These are phyloP conservation scores for Vaucheria bursata DNA, from an alignment of 352 stramenopile genomes.

Conservation along the genomic window DNA sequence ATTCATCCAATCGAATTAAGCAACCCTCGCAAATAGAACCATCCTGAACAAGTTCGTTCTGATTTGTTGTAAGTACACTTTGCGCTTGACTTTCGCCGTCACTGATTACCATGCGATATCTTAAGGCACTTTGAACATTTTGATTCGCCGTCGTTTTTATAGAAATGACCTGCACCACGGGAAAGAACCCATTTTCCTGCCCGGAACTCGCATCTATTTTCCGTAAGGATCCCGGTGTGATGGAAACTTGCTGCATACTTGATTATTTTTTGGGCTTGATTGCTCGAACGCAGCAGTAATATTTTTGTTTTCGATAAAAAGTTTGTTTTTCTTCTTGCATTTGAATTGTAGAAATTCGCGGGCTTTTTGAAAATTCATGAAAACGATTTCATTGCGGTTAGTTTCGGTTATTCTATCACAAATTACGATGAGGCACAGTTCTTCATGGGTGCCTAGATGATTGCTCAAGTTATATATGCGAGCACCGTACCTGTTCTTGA, in stretches of 20 bases:
- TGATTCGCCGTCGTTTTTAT: conserved; percentile 42
- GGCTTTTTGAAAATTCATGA: no score
- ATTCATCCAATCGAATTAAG: conserved; percentile 43
- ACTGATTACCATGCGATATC: conserved; percentile 42
- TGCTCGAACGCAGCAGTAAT: no score
- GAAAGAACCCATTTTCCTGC: conserved; percentile 11
- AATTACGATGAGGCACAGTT: no score
- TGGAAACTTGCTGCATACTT: not conserved
- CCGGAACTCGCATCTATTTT: not conserved
- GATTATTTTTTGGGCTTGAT: no score
- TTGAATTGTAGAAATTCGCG: no score
- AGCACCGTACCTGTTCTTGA: no score
- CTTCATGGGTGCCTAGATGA: no score
- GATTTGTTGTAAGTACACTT: conserved; percentile 49
- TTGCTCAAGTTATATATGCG: no score
- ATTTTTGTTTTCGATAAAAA: no score
- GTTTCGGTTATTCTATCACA: no score
- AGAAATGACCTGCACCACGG: conserved; percentile 38
- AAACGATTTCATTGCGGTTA: no score
- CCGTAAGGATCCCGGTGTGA: not conserved
- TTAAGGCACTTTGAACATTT: conserved; percentile 10
- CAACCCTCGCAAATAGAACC: conserved; percentile 23
- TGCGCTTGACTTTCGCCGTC: conserved; percentile 46
- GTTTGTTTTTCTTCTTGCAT: no score
- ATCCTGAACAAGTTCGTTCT: conserved; percentile 41